Evolutionary conservation across 352 stramenopile species (phyloP).

Genomic region (Globisporangium heterothallicum): DNA sequence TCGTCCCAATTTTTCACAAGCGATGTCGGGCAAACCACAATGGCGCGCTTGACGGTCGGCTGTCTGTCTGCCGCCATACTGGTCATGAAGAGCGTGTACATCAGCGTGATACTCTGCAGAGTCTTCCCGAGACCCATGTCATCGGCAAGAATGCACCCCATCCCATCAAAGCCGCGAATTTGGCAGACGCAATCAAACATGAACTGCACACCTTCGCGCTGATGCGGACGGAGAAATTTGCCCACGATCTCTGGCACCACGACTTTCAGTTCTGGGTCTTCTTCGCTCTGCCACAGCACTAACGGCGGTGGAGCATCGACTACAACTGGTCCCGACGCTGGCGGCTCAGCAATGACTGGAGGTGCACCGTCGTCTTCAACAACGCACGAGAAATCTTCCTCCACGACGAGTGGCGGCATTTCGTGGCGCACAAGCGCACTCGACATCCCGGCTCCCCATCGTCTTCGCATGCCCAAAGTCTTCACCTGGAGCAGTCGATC

Average conservation of each 20-base stretch:
- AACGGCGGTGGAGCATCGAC: constrained; percentile 52
- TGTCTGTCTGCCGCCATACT: constrained; percentile 45
- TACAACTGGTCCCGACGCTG: constrained; percentile 10
- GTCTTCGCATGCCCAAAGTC: constrained; percentile 74
- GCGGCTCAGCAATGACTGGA: constrained; percentile 17
- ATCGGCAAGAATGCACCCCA: constrained; percentile 85
- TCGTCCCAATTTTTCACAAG: constrained; percentile 89
- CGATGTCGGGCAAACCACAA: constrained; percentile 83
- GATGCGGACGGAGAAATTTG: constrained; percentile 94
- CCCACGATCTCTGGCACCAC: constrained; percentile 89
- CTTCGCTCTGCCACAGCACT: constrained; percentile 75
- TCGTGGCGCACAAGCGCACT: constrained; percentile 65
- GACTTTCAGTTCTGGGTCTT: constrained; percentile 52
- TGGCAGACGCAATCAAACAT: constrained; percentile 94
- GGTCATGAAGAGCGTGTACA: constrained; percentile 79
- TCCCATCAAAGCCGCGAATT: constrained; percentile 66
- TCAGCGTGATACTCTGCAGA: constrained; percentile 82
- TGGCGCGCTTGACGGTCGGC: constrained; percentile 62
- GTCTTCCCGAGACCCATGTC: constrained; percentile 88
- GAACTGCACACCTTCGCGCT: constrained; percentile 95
- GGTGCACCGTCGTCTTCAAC: constrained; percentile 25
- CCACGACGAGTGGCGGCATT: constrained; percentile 51
- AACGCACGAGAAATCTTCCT: constrained; percentile 37
- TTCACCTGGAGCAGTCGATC: constrained; percentile 73
- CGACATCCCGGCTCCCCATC: constrained; percentile 41